Conservation (phyloP, 768 basidiomycete genomes). For the Rhodotorula graminis region DNA sequence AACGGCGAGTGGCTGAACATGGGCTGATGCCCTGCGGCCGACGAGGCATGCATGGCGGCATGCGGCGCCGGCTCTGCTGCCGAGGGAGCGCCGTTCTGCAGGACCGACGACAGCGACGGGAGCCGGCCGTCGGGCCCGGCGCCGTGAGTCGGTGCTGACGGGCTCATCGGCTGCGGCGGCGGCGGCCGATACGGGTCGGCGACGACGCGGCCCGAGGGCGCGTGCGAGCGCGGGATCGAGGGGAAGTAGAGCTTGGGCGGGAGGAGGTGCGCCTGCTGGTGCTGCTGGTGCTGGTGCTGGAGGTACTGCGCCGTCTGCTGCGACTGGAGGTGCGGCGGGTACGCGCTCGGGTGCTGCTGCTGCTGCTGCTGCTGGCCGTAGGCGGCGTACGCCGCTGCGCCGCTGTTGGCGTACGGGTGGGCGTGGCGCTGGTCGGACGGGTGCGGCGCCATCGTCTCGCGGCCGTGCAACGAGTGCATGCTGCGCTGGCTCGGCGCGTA, state of each 20-base stretch:
- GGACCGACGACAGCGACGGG: constrained; percentile 14
- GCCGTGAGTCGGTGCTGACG: neutral
- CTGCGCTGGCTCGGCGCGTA: constrained; percentile 6
- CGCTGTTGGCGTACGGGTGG: neutral
- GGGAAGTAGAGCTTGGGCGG: constrained; percentile 32
- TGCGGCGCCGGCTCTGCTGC: neutral
- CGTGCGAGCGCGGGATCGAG: constrained; percentile 3
- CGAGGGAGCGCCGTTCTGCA: neutral
- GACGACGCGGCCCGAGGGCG: neutral
- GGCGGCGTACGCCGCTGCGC: neutral
- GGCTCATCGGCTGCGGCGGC: too few relatives aligned
- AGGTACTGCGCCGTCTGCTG: neutral
- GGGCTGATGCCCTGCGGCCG: neutral
- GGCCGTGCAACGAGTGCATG: neutral
- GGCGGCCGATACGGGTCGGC: neutral
- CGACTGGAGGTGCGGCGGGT: neutral
- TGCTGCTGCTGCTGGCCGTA: neutral
- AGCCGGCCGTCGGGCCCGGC: constrained; percentile 4
- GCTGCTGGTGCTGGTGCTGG: neutral
- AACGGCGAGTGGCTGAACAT: constrained; percentile 6
- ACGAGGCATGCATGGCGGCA: neutral
- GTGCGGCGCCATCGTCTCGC: neutral
- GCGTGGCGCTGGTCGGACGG: neutral
- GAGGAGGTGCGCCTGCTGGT: neutral
- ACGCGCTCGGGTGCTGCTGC: too few relatives aligned